These are phyloP conservation scores for Trichoderma brevicompactum DNA, from an alignment of 2,329 filamentous ascomycete genomes.

Conservation along the genomic window DNA sequence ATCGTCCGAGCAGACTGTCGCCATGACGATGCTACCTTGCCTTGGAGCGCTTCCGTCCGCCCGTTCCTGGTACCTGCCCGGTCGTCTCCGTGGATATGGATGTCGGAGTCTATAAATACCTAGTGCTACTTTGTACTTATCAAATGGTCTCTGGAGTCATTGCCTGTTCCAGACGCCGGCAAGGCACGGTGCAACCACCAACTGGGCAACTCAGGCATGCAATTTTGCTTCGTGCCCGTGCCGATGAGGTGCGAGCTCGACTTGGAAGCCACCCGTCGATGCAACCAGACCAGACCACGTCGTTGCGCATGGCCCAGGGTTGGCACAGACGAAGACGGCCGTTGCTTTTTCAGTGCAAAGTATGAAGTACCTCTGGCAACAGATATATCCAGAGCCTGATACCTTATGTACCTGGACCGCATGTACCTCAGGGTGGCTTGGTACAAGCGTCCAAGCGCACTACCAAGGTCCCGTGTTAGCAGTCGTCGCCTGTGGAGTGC, in stretches of 20 bases:
- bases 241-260: slow-evolving; percentile 28
- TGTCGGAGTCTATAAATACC: too few relatives aligned
- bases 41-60: neutral
- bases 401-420: too few relatives aligned
- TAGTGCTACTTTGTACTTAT: neutral
- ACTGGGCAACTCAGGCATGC: slow-evolving; percentile 18
- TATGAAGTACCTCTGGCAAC: too few relatives aligned
- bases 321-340: slow-evolving; percentile 17
- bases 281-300: slow-evolving; percentile 17
- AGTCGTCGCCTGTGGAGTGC: too few relatives aligned
- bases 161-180: slow-evolving; percentile 8
- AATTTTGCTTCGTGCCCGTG: slow-evolving; percentile 25
- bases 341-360: neutral
- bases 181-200: slow-evolving; percentile 20
- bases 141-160: slow-evolving; percentile 4
- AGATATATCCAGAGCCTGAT: too few relatives aligned
- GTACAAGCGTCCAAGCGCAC: too few relatives aligned
- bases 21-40: slow-evolving; percentile 9
- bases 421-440: too few relatives aligned
- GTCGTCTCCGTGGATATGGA: too few relatives aligned
- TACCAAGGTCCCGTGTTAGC: too few relatives aligned
- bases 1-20: neutral
- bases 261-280: slow-evolving; percentile 19
- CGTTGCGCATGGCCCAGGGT: slow-evolving; percentile 10
- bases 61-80: too few relatives aligned